Conservation (phyloP, 441 rosid genomes). For the Syzygium syzygioides region DNA sequence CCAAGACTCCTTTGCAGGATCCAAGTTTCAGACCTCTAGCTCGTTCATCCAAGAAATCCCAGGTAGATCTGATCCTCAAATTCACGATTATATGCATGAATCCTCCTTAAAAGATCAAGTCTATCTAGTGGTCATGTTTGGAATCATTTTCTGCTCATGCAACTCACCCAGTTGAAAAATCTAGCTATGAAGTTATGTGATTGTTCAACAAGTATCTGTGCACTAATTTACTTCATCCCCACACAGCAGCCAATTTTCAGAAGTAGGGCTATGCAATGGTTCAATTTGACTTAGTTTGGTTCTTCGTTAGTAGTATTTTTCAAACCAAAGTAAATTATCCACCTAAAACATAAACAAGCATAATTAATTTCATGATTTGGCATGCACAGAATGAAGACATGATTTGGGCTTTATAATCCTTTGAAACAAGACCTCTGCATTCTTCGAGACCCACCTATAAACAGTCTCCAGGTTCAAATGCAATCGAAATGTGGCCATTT, state of each 20-base stretch:
- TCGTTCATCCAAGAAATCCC: neutral
- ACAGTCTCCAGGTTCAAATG: constrained; percentile 11
- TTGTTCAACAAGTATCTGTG: neutral
- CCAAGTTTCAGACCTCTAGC: neutral
- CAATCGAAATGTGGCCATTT: constrained; percentile 45
- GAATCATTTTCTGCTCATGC: neutral
- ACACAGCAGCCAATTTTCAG: neutral
- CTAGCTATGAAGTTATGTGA: neutral
- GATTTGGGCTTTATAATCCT: neutral
- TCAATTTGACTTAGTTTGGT: neutral
- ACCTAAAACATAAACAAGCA: neutral
- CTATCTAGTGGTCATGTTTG: neutral
- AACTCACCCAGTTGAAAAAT: neutral
- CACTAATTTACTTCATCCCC: neutral
- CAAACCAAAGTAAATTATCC: neutral
- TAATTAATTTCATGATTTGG: neutral
- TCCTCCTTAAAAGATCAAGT: neutral
- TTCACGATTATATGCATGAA: neutral
- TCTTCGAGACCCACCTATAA: neutral
- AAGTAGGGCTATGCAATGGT: neutral
- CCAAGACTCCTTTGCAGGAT: neutral
- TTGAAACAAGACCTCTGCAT: neutral
- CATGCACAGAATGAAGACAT: neutral
- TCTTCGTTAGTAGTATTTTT: neutral
- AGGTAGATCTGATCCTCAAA: neutral